These are phyloP conservation scores for Extremus antarcticus DNA, from an alignment of 495 filamentous ascomycete genomes.

Conservation along the genomic window DNA sequence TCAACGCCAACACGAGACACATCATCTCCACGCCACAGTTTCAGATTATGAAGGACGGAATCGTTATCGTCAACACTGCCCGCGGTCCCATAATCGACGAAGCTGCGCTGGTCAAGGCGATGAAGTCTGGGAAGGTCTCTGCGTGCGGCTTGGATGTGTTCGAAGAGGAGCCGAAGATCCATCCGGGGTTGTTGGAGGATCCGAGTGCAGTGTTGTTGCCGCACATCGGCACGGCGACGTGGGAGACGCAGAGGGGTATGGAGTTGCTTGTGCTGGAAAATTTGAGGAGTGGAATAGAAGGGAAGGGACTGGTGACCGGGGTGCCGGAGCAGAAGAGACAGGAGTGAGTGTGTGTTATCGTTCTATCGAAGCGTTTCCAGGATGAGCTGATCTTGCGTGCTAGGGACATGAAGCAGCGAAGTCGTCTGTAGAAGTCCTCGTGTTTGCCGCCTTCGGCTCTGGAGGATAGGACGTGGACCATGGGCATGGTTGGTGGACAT, in stretches of 20 bases:
- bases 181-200: constrained; percentile 23
- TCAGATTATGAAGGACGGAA: constrained; percentile 29
- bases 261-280: constrained; percentile 31
- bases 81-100: constrained; percentile 32
- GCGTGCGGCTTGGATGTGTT: constrained; percentile 31
- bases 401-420: no score
- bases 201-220: constrained; percentile 29
- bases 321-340: constrained; percentile 26
- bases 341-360: not conserved
- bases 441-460: no score
- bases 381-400: no score
- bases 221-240: constrained; percentile 30
- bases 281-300: constrained; percentile 22
- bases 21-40: constrained; percentile 29
- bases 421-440: no score
- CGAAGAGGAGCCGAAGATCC: constrained; percentile 30
- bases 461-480: no score
- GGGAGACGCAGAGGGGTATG: constrained; percentile 32
- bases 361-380: no score
- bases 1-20: constrained; percentile 29
- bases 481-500: no score
- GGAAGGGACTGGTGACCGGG: constrained; percentile 24
- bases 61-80: constrained; percentile 30
- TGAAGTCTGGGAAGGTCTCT: constrained; percentile 29
- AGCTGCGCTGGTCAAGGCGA: constrained; percentile 29